Percentiles rank a stretch among this genome's conserved stretches.
Conservation (phyloP, 2,329 filamentous ascomycete genomes). For the Ceratocystiopsis sp. region DNA sequence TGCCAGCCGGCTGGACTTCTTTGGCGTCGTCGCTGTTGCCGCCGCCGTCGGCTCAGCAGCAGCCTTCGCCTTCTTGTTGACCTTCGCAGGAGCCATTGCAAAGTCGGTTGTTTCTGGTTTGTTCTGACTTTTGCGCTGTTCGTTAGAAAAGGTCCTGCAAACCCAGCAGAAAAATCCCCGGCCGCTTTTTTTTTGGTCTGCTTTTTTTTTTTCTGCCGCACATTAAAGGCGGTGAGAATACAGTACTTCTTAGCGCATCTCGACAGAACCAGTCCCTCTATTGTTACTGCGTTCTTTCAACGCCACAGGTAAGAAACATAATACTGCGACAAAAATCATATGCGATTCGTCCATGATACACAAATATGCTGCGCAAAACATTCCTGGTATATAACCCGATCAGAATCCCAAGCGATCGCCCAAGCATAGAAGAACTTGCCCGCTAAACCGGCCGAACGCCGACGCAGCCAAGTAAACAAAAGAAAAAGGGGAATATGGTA, state of each 20-base stretch:
- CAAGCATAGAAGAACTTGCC: no score
- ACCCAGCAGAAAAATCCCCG: conserved; percentile 2
- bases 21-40: background rate
- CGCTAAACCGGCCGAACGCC: no score
- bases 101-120: background rate
- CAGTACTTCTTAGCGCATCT: background rate
- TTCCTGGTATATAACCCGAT: no score
- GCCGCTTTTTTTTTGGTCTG: conserved; percentile 1
- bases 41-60: background rate
- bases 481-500: no score
- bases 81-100: conserved; percentile 1
- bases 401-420: no score
- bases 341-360: no score
- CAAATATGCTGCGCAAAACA: no score
- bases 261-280: background rate
- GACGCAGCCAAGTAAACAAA: no score
- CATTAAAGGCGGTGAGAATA: conserved; percentile 6
- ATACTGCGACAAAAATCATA: no score
- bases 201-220: conserved; percentile 7
- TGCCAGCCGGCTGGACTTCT: conserved; percentile 7
- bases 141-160: background rate
- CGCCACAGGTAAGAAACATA: no score
- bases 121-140: background rate
- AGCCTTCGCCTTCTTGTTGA: conserved; percentile 2
- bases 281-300: no score